Conservation (phyloP, 1,139 yeast genomes). For the Blastobotrys indianensis region DNA sequence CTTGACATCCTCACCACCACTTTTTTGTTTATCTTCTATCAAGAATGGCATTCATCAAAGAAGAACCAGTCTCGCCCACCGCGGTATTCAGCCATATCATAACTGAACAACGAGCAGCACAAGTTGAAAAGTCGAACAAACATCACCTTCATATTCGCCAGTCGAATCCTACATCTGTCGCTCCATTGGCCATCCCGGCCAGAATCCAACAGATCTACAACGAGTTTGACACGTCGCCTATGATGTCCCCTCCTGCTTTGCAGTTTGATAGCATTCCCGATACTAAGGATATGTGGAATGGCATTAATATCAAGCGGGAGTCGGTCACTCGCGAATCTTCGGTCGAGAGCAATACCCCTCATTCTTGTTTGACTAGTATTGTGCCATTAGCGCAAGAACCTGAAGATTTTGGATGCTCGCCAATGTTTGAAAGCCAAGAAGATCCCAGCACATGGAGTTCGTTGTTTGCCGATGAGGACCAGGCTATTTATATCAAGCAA, state of each 20-base stretch:
- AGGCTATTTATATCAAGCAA: background rate
- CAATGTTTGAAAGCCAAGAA: conserved; percentile 2
- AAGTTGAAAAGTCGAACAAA: no score
- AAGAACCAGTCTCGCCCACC: background rate
- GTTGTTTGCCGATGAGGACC: background rate
- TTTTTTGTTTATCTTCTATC: no score
- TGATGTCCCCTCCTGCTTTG: conserved; percentile 7
- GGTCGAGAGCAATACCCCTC: conserved; percentile 5
- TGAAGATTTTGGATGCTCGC: conserved; percentile 6
- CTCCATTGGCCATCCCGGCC: background rate
- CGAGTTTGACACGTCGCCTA: conserved; percentile 3
- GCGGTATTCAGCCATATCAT: background rate
- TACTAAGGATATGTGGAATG: background rate
- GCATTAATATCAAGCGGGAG: background rate
- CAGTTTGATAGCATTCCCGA: background rate
- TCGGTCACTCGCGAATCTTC: conserved; percentile 1
- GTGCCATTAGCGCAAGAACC: background rate
- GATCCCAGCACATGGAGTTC: conserved; percentile 2
- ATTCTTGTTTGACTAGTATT: conserved; percentile 1
- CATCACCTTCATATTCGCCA: no score
- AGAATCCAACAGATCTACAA: background rate
- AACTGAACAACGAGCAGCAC: no score
- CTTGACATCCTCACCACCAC: no score
- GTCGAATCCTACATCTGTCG: background rate
- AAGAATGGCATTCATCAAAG: background rate